Conservation (phyloP, 305 asterid species). For the Lippia alba region DNA sequence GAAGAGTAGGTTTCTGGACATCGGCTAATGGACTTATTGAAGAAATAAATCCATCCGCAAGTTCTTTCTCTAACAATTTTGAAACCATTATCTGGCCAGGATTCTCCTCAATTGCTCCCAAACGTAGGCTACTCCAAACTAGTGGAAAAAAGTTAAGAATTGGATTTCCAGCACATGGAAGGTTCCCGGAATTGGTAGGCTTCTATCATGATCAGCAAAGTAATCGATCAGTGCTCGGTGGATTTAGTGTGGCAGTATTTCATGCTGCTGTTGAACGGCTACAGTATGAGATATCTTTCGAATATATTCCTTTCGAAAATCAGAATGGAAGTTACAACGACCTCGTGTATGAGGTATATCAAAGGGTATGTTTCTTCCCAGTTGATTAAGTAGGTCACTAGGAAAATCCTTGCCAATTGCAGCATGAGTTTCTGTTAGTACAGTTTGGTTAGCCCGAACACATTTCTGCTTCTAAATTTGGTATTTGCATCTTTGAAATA, state of each 20-base stretch:
- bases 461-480: no score
- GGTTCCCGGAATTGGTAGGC: constrained; percentile 28
- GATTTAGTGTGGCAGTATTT: constrained; percentile 41
- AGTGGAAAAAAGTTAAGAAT: constrained; percentile 37
- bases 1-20: constrained; percentile 50
- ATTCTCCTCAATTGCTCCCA: constrained; percentile 28
- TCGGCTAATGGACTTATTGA: constrained; percentile 28
- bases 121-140: constrained; percentile 6
- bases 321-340: constrained; percentile 34
- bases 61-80: constrained; percentile 10
- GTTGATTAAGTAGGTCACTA: no score
- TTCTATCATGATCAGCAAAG: constrained; percentile 18
- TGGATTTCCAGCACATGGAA: constrained; percentile 33
- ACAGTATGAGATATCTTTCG: constrained; percentile 21
- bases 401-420: no score
- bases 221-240: constrained; percentile 9
- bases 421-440: no score
- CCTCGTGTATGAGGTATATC: constrained; percentile 35
- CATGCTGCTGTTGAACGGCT: constrained; percentile 31
- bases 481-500: no score
- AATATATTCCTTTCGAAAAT: constrained; percentile 29
- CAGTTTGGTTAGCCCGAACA: no score
- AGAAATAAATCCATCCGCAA: constrained; percentile 15
- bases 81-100: constrained; percentile 45
- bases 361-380: constrained; percentile 36